Evolutionary conservation across 139 green algal species (phyloP).

Genomic region (Asterochloris erici): DNA sequence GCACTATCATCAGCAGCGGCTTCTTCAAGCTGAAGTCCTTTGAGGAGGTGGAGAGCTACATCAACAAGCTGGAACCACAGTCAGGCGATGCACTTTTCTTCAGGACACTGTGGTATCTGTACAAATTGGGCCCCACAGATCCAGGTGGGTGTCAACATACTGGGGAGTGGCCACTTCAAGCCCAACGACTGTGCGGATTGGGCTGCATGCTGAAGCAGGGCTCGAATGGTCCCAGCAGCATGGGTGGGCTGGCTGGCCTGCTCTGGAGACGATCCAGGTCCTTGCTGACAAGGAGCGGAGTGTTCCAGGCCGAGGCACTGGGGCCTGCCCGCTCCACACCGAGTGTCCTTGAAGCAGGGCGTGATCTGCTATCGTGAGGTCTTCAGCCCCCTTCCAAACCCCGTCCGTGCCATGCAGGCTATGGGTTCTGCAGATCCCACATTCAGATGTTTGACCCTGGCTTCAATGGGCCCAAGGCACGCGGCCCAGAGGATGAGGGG

Average conservation of each 20-base stretch:
- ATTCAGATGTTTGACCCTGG: constrained; percentile 10
- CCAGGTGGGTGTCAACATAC: neutral
- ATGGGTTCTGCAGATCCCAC: constrained; percentile 5
- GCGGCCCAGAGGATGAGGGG: neutral
- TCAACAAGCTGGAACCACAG: neutral
- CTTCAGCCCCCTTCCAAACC: neutral
- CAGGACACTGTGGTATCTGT: neutral
- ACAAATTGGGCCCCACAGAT: neutral
- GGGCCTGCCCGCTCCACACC: neutral
- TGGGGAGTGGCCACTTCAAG: no score
- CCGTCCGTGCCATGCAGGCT: neutral
- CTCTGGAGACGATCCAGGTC: no score
- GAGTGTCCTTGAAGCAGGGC: neutral
- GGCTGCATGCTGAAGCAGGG: no score
- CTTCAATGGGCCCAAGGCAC: neutral
- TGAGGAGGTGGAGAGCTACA: neutral
- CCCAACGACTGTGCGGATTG: no score
- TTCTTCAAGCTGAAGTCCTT: neutral
- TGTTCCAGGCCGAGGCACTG: neutral
- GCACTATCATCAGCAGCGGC: neutral
- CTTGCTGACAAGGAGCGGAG: no score
- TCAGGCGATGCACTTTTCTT: neutral
- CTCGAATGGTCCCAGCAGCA: no score
- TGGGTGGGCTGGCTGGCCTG: no score
- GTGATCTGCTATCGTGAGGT: neutral